These are phyloP conservation scores for Lepidium sativum DNA, from an alignment of 345 rosid genomes.

Conservation along the genomic window DNA sequence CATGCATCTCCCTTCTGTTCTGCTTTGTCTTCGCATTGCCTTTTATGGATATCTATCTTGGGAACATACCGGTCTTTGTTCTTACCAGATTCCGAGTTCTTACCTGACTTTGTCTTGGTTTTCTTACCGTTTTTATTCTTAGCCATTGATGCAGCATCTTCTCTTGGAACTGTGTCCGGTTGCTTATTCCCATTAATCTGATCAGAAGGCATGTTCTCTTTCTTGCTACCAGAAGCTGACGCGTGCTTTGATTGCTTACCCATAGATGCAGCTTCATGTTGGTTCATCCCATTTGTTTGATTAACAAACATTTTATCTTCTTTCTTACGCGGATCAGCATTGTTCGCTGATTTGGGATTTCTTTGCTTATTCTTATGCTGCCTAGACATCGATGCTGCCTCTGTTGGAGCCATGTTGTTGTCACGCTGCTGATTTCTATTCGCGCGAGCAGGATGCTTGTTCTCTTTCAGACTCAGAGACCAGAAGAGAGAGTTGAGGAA, in stretches of 20 bases:
- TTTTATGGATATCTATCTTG: conserved; percentile 11
- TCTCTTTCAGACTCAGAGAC: conserved; percentile 30
- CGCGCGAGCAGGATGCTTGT: neutral
- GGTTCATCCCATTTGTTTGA: neutral
- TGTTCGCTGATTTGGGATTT: neutral
- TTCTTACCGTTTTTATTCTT: conserved; percentile 20
- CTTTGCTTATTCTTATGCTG: conserved; percentile 5
- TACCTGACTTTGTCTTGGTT: neutral
- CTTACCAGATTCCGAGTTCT: conserved; percentile 14
- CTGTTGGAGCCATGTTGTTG: neutral
- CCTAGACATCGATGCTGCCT: neutral
- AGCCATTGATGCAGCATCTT: neutral
- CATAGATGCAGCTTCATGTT: conserved; percentile 7
- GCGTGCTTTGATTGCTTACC: conserved; percentile 10
- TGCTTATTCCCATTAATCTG: conserved; percentile 4
- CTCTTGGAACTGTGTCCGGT: conserved; percentile 8
- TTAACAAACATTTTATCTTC: conserved; percentile 14
- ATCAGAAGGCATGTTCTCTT: conserved; percentile 17
- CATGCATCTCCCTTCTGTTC: conserved; percentile 12
- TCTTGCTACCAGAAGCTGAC: conserved; percentile 5
- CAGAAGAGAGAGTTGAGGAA: conserved; percentile 26
- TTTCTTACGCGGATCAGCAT: conserved; percentile 8
- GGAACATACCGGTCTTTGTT: conserved; percentile 6
- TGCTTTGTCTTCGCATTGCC: conserved; percentile 18
- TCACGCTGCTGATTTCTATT: conserved; percentile 4